Base-by-base conservation (phyloP, 2,329 filamentous ascomycete species). In the Diaporthe sp. region DNA sequence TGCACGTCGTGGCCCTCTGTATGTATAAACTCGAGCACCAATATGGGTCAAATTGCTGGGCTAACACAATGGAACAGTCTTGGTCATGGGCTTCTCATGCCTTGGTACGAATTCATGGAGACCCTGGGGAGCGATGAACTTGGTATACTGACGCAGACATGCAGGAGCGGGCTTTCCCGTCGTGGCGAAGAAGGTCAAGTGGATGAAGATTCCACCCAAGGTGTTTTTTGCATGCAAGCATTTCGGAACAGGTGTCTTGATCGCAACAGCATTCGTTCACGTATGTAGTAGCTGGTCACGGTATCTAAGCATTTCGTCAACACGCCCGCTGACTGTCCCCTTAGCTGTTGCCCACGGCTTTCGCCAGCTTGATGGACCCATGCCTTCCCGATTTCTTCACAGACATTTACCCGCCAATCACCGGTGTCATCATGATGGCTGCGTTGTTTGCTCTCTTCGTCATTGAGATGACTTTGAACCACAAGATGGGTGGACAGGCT, bases 221-320 rank as follows among this genome's bases (percentile, higher is more conserved):
- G 80, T 90, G 44, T 91, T 92, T 82, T 92, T 92, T 80, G 88
- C 90, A 73, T 91, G 89, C 83, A 92, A 92, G 79, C 90, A 92
- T 79, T 93, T 93, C 77, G 91, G 93, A 81, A 94, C 93, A 0
- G 93, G 93, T 76, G 93, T 94, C 25, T 86, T 94, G 51, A 90
- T 94, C 75, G 92, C 93, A 37, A 94, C 93, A 2, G 93, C 93
- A 3, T 94, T 94, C 78, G 92, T 94, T 28, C 93, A 94, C 87
- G 87, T 92, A 79, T 79, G 87, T 82, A 42, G 39, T 31, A 42
- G 31, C 73, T 51, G 53, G 28, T 44, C 19, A 46, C 19, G 9
- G 6, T 25, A 25, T 31, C n/a, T 5, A 53, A 34, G 31, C 55
- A 34, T n/a, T 34, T 34, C 55, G 17, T 53, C 22, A 19, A 51